Percentiles rank a stretch among this genome's conserved stretches.
These are phyloP conservation scores for Metschnikowia cubensis DNA, from an alignment of 805 yeast genomes.

Conservation along the genomic window DNA sequence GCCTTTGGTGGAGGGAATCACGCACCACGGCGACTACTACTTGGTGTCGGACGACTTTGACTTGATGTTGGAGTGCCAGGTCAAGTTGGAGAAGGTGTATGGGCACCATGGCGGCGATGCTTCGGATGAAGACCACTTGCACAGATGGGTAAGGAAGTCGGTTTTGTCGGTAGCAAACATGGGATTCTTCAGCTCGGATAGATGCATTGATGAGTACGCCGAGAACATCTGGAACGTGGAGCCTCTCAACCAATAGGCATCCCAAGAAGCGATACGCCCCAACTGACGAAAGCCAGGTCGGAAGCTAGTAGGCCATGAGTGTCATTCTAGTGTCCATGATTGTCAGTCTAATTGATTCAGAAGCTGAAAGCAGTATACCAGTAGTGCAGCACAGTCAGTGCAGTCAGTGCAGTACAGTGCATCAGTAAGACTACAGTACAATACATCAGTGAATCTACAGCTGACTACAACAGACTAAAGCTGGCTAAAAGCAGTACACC, in stretches of 20 bases:
- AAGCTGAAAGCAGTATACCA: too few species aligned
- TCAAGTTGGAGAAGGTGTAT: conserved; percentile 68
- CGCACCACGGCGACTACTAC: conserved; percentile 77
- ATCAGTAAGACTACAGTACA: too few species aligned
- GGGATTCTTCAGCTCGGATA: conserved; percentile 89
- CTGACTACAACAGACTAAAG: too few species aligned
- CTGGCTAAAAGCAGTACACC: too few species aligned
- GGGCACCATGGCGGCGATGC: conserved; percentile 42
- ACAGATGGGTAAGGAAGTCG: conserved; percentile 71
- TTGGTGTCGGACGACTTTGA: conserved; percentile 88
- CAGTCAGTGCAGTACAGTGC: too few species aligned
- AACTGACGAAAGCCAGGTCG: too few species aligned
- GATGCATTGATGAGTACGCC: conserved; percentile 90
- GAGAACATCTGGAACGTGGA: conserved; percentile 91
- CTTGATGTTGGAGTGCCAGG: conserved; percentile 78
- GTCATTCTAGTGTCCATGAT: too few species aligned
- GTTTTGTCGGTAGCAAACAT: conserved; percentile 81
- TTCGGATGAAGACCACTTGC: conserved; percentile 48
- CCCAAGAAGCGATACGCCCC: too few species aligned
- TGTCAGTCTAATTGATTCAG: too few species aligned
- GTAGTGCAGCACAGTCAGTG: too few species aligned
- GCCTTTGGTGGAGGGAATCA: conserved; percentile 65
- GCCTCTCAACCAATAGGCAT: conserved; percentile 47
- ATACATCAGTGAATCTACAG: too few species aligned
- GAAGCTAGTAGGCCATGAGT: too few species aligned